These are phyloP conservation scores for Hymenochaete sp. DNA, from an alignment of 1,284 basidiomycete species.

Conservation along the genomic window DNA sequence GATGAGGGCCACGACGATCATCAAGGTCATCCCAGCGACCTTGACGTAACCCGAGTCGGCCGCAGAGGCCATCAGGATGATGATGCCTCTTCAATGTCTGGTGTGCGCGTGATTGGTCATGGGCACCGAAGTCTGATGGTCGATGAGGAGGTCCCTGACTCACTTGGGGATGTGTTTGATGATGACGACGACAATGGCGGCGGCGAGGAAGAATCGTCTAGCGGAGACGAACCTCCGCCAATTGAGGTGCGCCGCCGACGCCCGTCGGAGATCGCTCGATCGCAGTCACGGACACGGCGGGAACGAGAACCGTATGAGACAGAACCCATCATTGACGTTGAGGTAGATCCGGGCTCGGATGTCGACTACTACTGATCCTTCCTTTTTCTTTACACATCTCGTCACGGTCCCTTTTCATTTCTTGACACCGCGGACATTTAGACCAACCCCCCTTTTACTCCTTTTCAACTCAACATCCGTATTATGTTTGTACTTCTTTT, in stretches of 20 bases:
- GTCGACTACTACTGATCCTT: no score
- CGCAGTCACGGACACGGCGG: slow-evolving; percentile 1
- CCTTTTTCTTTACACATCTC: no score
- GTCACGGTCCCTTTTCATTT: no score
- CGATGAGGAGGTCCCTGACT: slow-evolving; percentile 10
- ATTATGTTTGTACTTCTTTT: no score
- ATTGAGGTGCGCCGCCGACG: slow-evolving; percentile 12
- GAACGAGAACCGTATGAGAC: no score
- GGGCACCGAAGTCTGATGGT: slow-evolving; percentile 5
- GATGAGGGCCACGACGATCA: neutral
- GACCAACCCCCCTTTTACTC: no score
- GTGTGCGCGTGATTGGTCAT: slow-evolving; percentile 11
- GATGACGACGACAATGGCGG: slow-evolving; percentile 3
- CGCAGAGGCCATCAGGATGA: slow-evolving; percentile 1
- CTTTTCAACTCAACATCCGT: no score
- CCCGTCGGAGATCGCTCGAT: slow-evolving; percentile 14
- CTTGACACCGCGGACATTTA: no score
- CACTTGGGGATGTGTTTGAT: neutral
- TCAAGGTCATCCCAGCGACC: neutral
- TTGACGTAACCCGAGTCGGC: neutral
- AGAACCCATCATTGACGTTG: no score
- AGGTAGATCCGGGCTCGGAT: no score
- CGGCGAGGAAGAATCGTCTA: neutral
- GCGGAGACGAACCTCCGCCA: slow-evolving; percentile 1
- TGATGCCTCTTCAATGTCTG: slow-evolving; percentile 1